Conservation (phyloP, 179 eudicot genomes). For the Corrigiola litoralis region DNA sequence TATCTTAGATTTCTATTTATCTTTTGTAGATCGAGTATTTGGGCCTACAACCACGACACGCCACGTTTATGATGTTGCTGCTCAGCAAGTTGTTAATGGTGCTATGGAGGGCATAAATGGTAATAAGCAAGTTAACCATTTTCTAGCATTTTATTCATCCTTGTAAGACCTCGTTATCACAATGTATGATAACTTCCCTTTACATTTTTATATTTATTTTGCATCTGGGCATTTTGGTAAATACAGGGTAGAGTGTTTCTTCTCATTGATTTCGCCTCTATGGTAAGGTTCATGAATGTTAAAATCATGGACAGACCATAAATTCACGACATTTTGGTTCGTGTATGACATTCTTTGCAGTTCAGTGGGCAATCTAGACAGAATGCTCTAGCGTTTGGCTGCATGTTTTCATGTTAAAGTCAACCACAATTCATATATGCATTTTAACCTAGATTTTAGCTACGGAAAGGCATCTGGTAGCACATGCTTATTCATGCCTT, state of each 20-base stretch:
- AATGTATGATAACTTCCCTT: background rate
- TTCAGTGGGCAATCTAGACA: too few species aligned
- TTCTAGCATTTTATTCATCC: background rate
- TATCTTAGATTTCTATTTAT: background rate
- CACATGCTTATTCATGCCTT: background rate
- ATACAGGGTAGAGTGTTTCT: too few species aligned
- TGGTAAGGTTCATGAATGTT: background rate
- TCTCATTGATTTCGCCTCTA: too few species aligned
- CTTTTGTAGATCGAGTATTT: constrained; percentile 74
- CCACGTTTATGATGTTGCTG: constrained; percentile 92
- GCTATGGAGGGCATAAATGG: constrained; percentile 97
- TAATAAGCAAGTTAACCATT: constrained; percentile 17
- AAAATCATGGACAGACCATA: background rate
- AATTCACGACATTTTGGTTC: background rate
- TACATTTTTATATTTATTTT: background rate
- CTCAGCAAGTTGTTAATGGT: constrained; percentile 85
- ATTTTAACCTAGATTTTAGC: background rate
- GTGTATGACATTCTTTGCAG: background rate
- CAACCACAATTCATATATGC: background rate
- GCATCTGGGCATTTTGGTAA: too few species aligned
- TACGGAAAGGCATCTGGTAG: background rate
- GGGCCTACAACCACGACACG: constrained; percentile 98
- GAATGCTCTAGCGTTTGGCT: background rate
- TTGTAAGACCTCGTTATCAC: background rate
- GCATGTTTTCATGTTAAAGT: background rate